Percentiles rank a stretch among this genome's conserved stretches.
Conservation (phyloP, 129 eudicot species). For the Calendula officinalis region DNA sequence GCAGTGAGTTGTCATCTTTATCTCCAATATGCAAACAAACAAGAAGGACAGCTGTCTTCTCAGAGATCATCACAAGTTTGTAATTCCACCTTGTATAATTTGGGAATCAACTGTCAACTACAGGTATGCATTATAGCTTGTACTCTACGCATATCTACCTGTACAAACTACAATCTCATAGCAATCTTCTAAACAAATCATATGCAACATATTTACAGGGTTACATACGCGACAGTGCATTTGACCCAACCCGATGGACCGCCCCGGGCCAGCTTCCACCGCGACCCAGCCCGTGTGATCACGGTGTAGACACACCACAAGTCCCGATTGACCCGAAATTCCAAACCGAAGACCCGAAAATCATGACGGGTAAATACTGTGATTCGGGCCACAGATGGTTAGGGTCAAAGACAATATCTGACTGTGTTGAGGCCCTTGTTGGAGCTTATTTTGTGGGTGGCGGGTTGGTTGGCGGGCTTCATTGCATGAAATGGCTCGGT, state of each 20-base stretch:
- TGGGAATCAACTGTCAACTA: slow-evolving; percentile 54
- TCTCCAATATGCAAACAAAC: slow-evolving; percentile 55
- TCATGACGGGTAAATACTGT: slow-evolving; percentile 59
- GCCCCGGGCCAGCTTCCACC: slow-evolving; percentile 86
- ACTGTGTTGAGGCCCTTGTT: slow-evolving; percentile 91
- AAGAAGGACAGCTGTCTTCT: slow-evolving; percentile 74
- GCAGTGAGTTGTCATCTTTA: slow-evolving; percentile 71
- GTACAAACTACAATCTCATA: neutral
- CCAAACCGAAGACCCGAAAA: slow-evolving; percentile 44
- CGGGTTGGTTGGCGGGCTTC: slow-evolving; percentile 67
- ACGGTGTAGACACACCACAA: slow-evolving; percentile 56
- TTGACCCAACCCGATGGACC: slow-evolving; percentile 86
- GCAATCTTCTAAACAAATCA: too few relatives aligned
- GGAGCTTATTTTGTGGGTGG: slow-evolving; percentile 92
- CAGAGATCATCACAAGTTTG: slow-evolving; percentile 52
- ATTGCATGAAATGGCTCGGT: slow-evolving; percentile 81
- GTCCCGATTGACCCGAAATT: slow-evolving; percentile 61
- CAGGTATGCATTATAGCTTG: slow-evolving; percentile 40
- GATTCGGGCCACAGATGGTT: slow-evolving; percentile 93
- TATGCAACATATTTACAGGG: slow-evolving; percentile 36
- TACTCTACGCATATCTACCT: neutral
- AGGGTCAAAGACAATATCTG: slow-evolving; percentile 80
- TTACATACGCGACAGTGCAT: slow-evolving; percentile 77
- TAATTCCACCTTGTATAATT: slow-evolving; percentile 62
- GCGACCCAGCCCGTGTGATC: slow-evolving; percentile 66